phyloP scores from a whole-genome alignment of 176 grass and related monocot species.

The Musa beccarii region DNA sequence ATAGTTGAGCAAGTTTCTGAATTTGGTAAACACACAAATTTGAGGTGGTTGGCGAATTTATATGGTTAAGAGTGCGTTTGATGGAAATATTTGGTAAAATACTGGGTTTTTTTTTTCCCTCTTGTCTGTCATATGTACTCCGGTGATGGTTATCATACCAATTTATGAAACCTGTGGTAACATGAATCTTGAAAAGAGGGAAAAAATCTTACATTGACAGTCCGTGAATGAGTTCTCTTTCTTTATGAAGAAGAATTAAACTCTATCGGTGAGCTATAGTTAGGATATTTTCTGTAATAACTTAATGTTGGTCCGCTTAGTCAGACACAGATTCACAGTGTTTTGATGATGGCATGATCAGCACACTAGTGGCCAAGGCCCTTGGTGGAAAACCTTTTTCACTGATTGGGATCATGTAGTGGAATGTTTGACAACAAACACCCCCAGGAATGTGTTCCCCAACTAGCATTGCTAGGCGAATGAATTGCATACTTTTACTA shows the following conservation, averaged over 20 bases:
- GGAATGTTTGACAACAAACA: neutral
- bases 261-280: neutral
- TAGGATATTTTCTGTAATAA: neutral
- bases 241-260: neutral
- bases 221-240: neutral
- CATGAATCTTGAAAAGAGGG: neutral
- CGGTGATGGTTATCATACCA: no score
- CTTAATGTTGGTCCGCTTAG: neutral
- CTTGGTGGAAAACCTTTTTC: neutral
- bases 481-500: neutral
- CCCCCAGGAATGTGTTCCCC: no score
- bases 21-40: no score
- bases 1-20: no score
- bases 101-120: no score
- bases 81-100: neutral
- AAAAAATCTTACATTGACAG: neutral
- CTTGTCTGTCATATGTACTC: no score
- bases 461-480: no score
- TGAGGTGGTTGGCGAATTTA: no score
- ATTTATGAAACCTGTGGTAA: neutral
- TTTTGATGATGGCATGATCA: neutral
- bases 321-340: neutral
- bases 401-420: neutral
- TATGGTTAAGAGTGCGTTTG: no score
- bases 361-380: neutral